A percentile compares a stretch with the other conserved stretches of the same genome.
Conservation (phyloP, 306 rosid species). For the Casuarina glauca region DNA sequence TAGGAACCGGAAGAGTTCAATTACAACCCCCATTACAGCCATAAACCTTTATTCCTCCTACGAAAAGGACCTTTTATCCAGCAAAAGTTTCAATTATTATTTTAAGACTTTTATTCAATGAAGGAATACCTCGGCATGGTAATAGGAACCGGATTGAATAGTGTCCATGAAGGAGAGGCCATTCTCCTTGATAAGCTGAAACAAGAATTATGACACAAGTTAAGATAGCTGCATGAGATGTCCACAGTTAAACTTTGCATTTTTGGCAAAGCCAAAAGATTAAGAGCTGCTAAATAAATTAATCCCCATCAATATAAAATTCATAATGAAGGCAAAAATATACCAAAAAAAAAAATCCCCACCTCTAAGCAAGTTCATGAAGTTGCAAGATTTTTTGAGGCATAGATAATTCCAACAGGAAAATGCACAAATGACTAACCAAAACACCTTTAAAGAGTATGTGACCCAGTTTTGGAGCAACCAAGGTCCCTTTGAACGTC, state of each 20-base stretch:
- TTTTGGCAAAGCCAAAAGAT: background rate
- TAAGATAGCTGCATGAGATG: conserved; percentile 17
- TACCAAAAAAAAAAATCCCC: background rate
- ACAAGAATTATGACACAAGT: conserved; percentile 22
- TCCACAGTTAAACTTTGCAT: conserved; percentile 8
- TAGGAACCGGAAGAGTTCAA: background rate
- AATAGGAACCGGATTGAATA: conserved; percentile 48
- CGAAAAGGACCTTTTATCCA: background rate
- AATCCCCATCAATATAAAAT: background rate
- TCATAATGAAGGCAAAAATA: background rate
- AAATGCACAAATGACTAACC: background rate
- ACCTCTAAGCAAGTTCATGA: conserved; percentile 3
- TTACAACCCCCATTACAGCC: background rate
- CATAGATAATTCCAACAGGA: background rate
- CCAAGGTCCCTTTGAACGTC: background rate
- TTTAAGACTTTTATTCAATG: background rate
- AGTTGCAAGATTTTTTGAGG: background rate
- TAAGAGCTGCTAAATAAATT: background rate
- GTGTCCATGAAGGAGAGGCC: conserved; percentile 38
- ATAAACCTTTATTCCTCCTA: background rate
- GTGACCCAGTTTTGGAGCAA: background rate
- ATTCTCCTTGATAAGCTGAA: conserved; percentile 49
- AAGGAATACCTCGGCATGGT: conserved; percentile 46
- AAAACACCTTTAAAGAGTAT: background rate
- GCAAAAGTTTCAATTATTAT: background rate